Percentiles rank a stretch among this genome's conserved stretches.
Conservation (phyloP, 257 asterid genomes). For the Galeopsis tetrahit region DNA sequence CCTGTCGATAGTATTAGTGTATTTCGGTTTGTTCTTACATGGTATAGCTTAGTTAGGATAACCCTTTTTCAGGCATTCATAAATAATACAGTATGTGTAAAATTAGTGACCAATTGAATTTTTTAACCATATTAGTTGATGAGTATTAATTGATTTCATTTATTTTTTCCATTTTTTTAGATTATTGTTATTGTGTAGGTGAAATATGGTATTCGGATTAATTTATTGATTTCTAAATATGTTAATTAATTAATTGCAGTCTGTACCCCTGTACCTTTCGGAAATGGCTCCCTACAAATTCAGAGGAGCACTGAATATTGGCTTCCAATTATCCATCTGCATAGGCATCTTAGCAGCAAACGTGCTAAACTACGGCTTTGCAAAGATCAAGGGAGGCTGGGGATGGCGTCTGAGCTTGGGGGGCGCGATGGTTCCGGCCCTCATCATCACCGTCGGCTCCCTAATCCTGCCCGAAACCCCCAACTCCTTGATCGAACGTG, state of each 20-base stretch:
- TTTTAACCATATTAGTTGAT: neutral
- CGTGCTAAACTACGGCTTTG: slow-evolving; percentile 55
- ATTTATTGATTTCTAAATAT: neutral
- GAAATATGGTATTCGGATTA: neutral
- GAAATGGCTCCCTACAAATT: slow-evolving; percentile 74
- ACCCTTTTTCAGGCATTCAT: neutral
- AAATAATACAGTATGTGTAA: too few relatives aligned
- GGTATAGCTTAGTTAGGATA: too few relatives aligned
- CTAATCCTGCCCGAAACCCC: slow-evolving; percentile 86
- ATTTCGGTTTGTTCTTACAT: too few relatives aligned
- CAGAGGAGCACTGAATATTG: slow-evolving; percentile 74
- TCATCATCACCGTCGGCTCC: slow-evolving; percentile 74
- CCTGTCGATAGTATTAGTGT: too few relatives aligned
- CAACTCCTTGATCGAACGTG: slow-evolving; percentile 84
- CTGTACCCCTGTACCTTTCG: slow-evolving; percentile 69
- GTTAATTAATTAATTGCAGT: slow-evolving; percentile 41
- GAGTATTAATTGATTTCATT: too few relatives aligned
- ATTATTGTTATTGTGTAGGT: too few relatives aligned
- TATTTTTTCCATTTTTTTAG: too few relatives aligned
- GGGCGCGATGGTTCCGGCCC: slow-evolving; percentile 82
- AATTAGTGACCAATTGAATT: too few relatives aligned
- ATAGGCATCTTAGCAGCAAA: slow-evolving; percentile 68
- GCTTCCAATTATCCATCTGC: slow-evolving; percentile 63
- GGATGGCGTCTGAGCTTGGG: slow-evolving; percentile 89
- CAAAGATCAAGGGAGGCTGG: slow-evolving; percentile 63